Evolutionary conservation across 768 basidiomycete species (phyloP).

Genomic region (Mycena maculata): DNA sequence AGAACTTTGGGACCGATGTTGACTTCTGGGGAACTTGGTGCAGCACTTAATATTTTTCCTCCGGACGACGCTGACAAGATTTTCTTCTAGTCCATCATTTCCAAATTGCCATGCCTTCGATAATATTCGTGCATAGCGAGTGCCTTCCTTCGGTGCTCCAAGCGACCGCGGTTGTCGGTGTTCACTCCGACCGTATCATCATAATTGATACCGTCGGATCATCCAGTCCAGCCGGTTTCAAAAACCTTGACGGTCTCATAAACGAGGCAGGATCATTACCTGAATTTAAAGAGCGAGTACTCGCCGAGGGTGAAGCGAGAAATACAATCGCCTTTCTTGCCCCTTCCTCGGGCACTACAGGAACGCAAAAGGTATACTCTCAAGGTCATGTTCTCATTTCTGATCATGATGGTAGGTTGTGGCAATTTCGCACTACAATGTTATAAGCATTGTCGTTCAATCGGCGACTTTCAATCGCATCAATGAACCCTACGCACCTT

Average conservation of each 20-base stretch:
- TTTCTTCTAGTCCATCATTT: constrained; percentile 51
- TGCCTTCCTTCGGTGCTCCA: constrained; percentile 43
- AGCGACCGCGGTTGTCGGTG: constrained; percentile 38
- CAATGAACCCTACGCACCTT: constrained; percentile 44
- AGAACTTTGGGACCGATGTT: constrained; percentile 37
- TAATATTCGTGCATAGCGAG: constrained; percentile 48
- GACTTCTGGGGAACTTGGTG: constrained; percentile 35
- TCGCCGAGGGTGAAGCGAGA: constrained; percentile 56
- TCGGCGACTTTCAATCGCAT: constrained; percentile 50
- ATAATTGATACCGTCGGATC: constrained; percentile 39
- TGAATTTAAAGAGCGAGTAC: constrained; percentile 50
- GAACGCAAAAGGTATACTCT: constrained; percentile 55
- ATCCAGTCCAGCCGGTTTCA: constrained; percentile 3
- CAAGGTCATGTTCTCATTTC: not conserved
- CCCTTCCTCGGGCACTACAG: constrained; percentile 66
- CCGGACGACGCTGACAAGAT: not conserved
- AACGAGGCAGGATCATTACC: constrained; percentile 40
- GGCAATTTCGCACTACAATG: constrained; percentile 59
- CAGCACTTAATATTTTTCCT: not conserved
- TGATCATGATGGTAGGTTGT: constrained; percentile 49
- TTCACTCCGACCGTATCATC: constrained; percentile 43
- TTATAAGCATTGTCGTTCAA: constrained; percentile 59
- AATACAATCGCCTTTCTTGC: constrained; percentile 60
- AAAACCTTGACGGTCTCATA: constrained; percentile 46
- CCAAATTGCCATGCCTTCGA: constrained; percentile 44